Conservation (phyloP, 306 rosid genomes). For the Mucuna pruriens region DNA sequence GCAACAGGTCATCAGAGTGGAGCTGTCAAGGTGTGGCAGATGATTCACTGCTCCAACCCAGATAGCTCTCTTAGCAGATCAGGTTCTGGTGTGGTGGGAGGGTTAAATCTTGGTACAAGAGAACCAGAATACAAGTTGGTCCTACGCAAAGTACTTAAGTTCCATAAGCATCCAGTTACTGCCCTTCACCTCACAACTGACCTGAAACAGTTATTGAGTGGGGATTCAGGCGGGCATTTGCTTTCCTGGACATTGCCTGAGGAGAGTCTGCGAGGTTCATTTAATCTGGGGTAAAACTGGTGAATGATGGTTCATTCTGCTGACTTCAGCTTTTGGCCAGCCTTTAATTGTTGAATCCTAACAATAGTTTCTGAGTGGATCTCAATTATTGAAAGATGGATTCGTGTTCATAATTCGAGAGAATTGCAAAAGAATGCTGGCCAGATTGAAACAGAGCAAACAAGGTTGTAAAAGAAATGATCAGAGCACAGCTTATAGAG, state of each 20-base stretch:
- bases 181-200: constrained; percentile 82
- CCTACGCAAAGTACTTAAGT: constrained; percentile 82
- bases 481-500: constrained; percentile 26
- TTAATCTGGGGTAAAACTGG: constrained; percentile 70
- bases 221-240: constrained; percentile 89
- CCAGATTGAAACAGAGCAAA: constrained; percentile 47
- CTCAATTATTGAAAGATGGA: constrained; percentile 36
- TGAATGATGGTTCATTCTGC: constrained; percentile 39
- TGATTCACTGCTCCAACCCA: constrained; percentile 74
- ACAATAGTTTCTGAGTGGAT: constrained; percentile 47
- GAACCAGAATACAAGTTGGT: constrained; percentile 79
- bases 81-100: constrained; percentile 52
- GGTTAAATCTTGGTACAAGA: constrained; percentile 56
- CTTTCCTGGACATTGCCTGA: constrained; percentile 90
- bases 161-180: constrained; percentile 90
- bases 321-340: constrained; percentile 56
- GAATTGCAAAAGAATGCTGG: constrained; percentile 54
- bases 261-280: constrained; percentile 75
- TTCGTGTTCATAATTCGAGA: constrained; percentile 39
- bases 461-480: constrained; percentile 41
- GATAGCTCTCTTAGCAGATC: constrained; percentile 66
- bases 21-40: constrained; percentile 97
- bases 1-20: constrained; percentile 99
- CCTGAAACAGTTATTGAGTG: constrained; percentile 88
- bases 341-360: constrained; percentile 50